A percentile compares a stretch with the other conserved stretches of the same genome.
Conservation (phyloP, 768 basidiomycete genomes). For the Mycena venus region DNA sequence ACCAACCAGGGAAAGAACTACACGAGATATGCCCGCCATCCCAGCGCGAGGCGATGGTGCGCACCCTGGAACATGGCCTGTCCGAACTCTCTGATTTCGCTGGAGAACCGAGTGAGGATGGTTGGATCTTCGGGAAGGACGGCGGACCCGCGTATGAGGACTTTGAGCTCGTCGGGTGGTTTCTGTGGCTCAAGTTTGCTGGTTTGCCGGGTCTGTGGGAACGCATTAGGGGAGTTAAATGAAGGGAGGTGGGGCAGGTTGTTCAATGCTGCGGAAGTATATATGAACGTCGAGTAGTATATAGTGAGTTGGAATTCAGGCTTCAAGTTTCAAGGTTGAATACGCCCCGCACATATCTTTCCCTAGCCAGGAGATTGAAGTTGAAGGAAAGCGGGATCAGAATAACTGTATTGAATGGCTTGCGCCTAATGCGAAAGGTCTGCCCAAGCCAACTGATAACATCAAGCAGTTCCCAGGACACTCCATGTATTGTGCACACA, state of each 20-base stretch:
- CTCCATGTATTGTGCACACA: too few relatives aligned
- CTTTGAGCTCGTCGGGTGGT: constrained; percentile 5
- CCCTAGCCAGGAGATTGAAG: too few relatives aligned
- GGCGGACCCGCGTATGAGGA: neutral
- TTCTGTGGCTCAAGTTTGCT: constrained; percentile 1
- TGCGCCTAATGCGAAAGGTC: too few relatives aligned
- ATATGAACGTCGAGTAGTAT: neutral
- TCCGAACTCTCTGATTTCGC: neutral
- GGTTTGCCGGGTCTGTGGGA: constrained; percentile 3
- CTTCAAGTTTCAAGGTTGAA: too few relatives aligned
- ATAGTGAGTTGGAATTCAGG: neutral
- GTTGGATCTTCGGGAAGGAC: constrained; percentile 4
- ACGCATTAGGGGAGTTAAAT: neutral
- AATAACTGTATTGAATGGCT: too few relatives aligned
- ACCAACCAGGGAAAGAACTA: constrained; percentile 4
- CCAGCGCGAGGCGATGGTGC: neutral
- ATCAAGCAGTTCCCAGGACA: too few relatives aligned
- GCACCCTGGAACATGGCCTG: neutral
- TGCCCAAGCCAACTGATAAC: too few relatives aligned
- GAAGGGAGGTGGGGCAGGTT: neutral
- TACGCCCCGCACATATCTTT: too few relatives aligned
- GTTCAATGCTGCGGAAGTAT: neutral
- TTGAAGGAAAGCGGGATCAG: too few relatives aligned
- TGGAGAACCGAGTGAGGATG: neutral
- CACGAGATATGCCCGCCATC: neutral